phyloP scores from a whole-genome alignment of 768 basidiomycete species.

The Butyriboletus loyo region DNA sequence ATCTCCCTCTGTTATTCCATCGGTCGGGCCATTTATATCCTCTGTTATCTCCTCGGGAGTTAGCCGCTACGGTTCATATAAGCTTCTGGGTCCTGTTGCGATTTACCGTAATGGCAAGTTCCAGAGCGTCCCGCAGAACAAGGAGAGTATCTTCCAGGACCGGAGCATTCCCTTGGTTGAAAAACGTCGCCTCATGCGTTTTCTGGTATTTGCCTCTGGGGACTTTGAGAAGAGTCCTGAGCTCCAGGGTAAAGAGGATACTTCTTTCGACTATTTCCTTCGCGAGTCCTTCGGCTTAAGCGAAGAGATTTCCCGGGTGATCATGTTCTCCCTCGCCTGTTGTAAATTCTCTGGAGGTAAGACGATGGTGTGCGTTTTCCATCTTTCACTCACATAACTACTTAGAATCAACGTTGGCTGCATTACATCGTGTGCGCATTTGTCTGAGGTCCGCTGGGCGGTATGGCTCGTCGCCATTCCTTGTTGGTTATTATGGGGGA shows the following conservation, averaged over 20 bases:
- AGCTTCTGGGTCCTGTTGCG: slow-evolving; percentile 69
- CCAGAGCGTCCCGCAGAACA: slow-evolving; percentile 79
- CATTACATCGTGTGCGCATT: slow-evolving; percentile 64
- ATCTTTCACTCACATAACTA: slow-evolving; percentile 1
- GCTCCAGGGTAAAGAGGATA: slow-evolving; percentile 51
- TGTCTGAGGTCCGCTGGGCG: slow-evolving; percentile 80
- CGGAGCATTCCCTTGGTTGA: slow-evolving; percentile 72
- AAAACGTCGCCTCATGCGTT: slow-evolving; percentile 90
- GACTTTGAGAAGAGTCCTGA: slow-evolving; percentile 69
- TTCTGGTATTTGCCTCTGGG: slow-evolving; percentile 75
- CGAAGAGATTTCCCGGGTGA: slow-evolving; percentile 51
- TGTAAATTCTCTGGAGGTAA: slow-evolving; percentile 59
- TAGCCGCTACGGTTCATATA: slow-evolving; percentile 87
- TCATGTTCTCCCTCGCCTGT: slow-evolving; percentile 78
- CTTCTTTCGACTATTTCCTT: slow-evolving; percentile 65
- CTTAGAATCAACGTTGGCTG: slow-evolving; percentile 63
- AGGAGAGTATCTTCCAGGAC: slow-evolving; percentile 91
- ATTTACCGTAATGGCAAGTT: slow-evolving; percentile 50
- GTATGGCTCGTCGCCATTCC: slow-evolving; percentile 85
- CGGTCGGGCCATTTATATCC: slow-evolving; percentile 74
- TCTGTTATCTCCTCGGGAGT: slow-evolving; percentile 81
- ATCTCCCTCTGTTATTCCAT: slow-evolving; percentile 78
- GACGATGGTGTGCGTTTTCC: slow-evolving; percentile 8
- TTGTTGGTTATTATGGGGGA: slow-evolving; percentile 94
- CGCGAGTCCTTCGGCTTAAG: slow-evolving; percentile 59